phyloP scores from a whole-genome alignment of 257 asterid genomes.

The Lycium ferocissimum region DNA sequence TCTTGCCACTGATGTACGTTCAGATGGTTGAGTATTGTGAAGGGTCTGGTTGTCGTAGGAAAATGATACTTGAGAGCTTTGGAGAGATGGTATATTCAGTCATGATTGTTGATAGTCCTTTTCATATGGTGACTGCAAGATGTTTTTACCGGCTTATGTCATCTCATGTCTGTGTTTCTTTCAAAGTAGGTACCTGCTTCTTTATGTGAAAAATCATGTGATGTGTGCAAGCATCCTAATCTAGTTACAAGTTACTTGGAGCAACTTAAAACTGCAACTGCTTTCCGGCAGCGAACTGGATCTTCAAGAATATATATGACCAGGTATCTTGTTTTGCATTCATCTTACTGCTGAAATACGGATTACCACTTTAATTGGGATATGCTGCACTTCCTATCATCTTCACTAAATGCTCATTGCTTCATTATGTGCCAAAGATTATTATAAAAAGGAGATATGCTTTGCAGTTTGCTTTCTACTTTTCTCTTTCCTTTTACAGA shows the following conservation, averaged over 20 bases:
- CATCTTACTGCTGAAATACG: slow-evolving; percentile 18
- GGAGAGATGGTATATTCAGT: slow-evolving; percentile 75
- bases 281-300: slow-evolving; percentile 57
- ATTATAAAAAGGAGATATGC: not conserved
- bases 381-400: slow-evolving; percentile 8
- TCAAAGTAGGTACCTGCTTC: slow-evolving; percentile 68
- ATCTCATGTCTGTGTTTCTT: slow-evolving; percentile 37
- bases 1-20: slow-evolving; percentile 39
- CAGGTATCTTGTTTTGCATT: slow-evolving; percentile 60
- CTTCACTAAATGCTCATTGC: slow-evolving; percentile 11
- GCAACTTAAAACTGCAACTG: slow-evolving; percentile 63
- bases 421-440: not conserved
- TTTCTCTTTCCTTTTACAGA: slow-evolving; percentile 15
- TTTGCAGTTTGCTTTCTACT: not conserved
- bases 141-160: slow-evolving; percentile 31
- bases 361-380: slow-evolving; percentile 1
- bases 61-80: slow-evolving; percentile 87
- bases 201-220: slow-evolving; percentile 81
- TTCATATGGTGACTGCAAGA: slow-evolving; percentile 29
- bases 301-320: slow-evolving; percentile 75
- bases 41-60: slow-evolving; percentile 85
- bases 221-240: slow-evolving; percentile 80
- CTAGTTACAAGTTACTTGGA: slow-evolving; percentile 73
- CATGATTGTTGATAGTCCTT: slow-evolving; percentile 24
- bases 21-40: slow-evolving; percentile 94